phyloP scores from a whole-genome alignment of 371 early-diverging fungal species.

The Mortierella sp. region DNA sequence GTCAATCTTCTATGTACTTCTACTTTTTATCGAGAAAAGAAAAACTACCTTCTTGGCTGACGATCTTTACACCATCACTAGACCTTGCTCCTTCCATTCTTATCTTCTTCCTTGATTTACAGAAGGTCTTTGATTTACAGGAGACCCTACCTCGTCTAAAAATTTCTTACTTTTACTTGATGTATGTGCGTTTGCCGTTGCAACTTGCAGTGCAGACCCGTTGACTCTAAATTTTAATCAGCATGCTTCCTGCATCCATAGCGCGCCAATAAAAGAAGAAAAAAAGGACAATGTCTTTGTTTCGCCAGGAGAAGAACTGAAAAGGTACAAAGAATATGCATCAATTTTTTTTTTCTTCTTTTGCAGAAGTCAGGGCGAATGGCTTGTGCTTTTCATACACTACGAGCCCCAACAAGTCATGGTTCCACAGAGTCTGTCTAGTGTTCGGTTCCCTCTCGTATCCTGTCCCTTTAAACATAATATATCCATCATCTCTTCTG shows the following conservation, averaged over 20 bases:
- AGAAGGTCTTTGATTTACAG: neutral
- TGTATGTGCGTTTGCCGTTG: neutral
- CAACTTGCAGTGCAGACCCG: neutral
- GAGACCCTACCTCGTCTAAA: too few species aligned
- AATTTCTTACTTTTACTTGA: too few species aligned
- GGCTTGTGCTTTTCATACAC: neutral
- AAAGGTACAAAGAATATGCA: neutral
- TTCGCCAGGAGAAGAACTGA: neutral
- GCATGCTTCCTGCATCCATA: neutral
- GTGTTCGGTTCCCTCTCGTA: too few species aligned
- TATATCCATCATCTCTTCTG: too few species aligned
- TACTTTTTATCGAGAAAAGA: too few species aligned
- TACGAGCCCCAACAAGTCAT: neutral
- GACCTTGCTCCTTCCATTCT: too few species aligned
- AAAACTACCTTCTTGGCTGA: neutral
- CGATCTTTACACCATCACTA: neutral
- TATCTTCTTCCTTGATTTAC: neutral
- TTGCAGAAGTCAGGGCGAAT: neutral
- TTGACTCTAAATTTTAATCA: neutral
- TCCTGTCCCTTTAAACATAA: too few species aligned
- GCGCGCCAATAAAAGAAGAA: neutral
- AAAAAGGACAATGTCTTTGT: neutral
- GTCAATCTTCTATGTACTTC: too few species aligned
- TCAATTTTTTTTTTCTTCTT: too few species aligned
- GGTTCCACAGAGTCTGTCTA: too few species aligned